Evolutionary conservation across 352 stramenopile genomes (phyloP).

Genomic region (Bremia lactucae): DNA sequence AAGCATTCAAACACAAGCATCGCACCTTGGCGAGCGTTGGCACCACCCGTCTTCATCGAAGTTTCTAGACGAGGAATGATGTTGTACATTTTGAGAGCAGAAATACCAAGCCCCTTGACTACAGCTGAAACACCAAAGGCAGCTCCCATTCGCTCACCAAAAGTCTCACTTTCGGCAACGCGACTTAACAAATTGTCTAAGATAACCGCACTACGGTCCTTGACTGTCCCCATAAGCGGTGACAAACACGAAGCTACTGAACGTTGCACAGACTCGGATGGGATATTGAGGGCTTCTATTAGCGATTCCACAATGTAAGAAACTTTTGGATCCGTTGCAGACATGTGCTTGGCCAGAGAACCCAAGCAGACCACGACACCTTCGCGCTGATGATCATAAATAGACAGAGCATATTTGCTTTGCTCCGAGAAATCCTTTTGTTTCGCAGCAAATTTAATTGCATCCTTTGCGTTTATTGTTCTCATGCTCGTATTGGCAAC

Average conservation of each 20-base stretch:
- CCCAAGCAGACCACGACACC: constrained; percentile 86
- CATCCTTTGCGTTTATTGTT: constrained; percentile 26
- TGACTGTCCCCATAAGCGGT: constrained; percentile 78
- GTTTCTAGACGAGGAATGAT: constrained; percentile 90
- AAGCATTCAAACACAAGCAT: constrained; percentile 98
- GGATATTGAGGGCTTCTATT: constrained; percentile 83
- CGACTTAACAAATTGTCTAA: constrained; percentile 63
- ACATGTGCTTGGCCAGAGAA: constrained; percentile 85
- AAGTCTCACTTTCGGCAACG: constrained; percentile 68
- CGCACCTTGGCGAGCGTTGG: constrained; percentile 84
- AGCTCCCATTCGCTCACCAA: constrained; percentile 87
- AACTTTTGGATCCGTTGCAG: constrained; percentile 82
- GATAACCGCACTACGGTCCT: constrained; percentile 63
- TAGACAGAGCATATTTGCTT: constrained; percentile 28
- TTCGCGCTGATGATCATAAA: constrained; percentile 84
- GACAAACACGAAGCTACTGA: constrained; percentile 87
- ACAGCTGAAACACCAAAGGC: constrained; percentile 96
- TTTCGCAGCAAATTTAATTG: constrained; percentile 17
- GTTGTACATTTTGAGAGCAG: constrained; percentile 94
- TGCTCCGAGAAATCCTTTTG: constrained; percentile 26
- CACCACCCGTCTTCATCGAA: constrained; percentile 59
- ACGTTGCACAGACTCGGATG: constrained; percentile 88
- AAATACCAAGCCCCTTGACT: constrained; percentile 99
- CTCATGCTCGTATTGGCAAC: constrained; percentile 1
- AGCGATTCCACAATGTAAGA: constrained; percentile 80